Evolutionary conservation across 2,329 filamentous ascomycete species (phyloP).

Genomic region (Zasmidium citrigriseum): DNA sequence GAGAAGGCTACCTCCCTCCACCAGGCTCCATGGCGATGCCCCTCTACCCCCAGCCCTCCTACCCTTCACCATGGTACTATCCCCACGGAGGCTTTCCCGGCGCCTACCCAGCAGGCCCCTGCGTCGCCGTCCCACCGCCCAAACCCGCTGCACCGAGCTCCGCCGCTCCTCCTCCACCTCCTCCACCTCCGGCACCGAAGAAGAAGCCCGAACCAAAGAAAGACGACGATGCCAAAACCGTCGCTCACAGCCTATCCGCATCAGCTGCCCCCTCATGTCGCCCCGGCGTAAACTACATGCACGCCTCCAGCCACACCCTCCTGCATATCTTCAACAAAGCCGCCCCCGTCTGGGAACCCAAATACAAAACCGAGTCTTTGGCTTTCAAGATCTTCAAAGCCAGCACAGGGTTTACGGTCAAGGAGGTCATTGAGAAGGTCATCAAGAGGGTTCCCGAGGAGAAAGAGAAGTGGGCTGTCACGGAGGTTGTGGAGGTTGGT

Average conservation of each 20-base stretch:
- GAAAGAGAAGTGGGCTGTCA: slow-evolving; percentile 29
- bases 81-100: background rate
- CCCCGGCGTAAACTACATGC: slow-evolving; percentile 32
- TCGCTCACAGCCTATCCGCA: background rate
- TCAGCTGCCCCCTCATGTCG: slow-evolving; percentile 17
- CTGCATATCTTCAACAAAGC: slow-evolving; percentile 33
- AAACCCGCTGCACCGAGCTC: background rate
- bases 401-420: slow-evolving; percentile 25
- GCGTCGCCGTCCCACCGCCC: background rate
- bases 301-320: slow-evolving; percentile 28
- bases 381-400: slow-evolving; percentile 38
- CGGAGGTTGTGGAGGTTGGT: slow-evolving; percentile 36
- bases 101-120: slow-evolving; percentile 5
- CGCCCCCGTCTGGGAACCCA: slow-evolving; percentile 28
- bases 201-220: too few species aligned
- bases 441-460: slow-evolving; percentile 19
- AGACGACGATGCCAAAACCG: background rate
- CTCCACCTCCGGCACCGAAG: slow-evolving; percentile 2
- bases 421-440: slow-evolving; percentile 34
- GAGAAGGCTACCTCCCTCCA: slow-evolving; percentile 24
- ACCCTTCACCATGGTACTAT: background rate
- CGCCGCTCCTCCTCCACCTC: background rate
- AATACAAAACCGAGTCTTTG: slow-evolving; percentile 16
- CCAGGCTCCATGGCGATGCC: slow-evolving; percentile 5
- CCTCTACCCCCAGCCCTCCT: slow-evolving; percentile 2